Percentiles rank a stretch among this genome's conserved stretches.
phyloP scores from a whole-genome alignment of 352 stramenopile species.

The Hyaloperonospora brassicae region DNA sequence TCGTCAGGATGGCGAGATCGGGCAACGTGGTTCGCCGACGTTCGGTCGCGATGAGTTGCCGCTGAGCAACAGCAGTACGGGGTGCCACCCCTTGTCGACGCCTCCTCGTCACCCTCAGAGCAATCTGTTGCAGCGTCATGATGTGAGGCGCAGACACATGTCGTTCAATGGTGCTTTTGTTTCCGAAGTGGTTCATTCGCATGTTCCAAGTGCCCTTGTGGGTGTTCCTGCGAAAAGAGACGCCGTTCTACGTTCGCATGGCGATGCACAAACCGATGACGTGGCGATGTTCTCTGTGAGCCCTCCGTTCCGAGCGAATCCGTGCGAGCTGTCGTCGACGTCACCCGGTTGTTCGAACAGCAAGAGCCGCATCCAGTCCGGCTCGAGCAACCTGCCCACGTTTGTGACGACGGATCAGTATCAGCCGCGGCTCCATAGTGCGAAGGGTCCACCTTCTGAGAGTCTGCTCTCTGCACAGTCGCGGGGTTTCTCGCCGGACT shows the following conservation, averaged over 20 bases:
- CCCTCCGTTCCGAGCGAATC: slow-evolving; percentile 61
- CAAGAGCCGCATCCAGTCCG: slow-evolving; percentile 50
- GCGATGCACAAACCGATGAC: slow-evolving; percentile 5
- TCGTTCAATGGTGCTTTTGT: slow-evolving; percentile 42
- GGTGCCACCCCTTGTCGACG: slow-evolving; percentile 47
- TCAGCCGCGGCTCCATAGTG: slow-evolving; percentile 23
- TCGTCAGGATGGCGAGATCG: slow-evolving; percentile 24
- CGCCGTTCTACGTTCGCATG: slow-evolving; percentile 12
- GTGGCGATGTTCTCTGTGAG: slow-evolving; percentile 37
- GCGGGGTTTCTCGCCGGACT: slow-evolving; percentile 55
- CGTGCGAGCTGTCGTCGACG: slow-evolving; percentile 57
- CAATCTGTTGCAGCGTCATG: slow-evolving; percentile 22
- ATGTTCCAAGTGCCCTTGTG: background rate
- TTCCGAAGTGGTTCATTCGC: slow-evolving; percentile 13
- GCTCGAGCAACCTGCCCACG: slow-evolving; percentile 37
- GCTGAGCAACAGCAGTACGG: slow-evolving; percentile 18
- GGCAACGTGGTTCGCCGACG: slow-evolving; percentile 17
- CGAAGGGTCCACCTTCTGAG: slow-evolving; percentile 13
- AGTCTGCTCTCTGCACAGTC: slow-evolving; percentile 21
- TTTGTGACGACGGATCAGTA: slow-evolving; percentile 54
- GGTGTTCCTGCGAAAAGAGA: slow-evolving; percentile 8
- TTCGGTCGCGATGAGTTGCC: slow-evolving; percentile 36
- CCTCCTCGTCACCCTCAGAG: slow-evolving; percentile 64
- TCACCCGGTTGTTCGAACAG: slow-evolving; percentile 68
- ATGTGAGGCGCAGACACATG: slow-evolving; percentile 24